Conservation (phyloP, 371 early-diverging fungal genomes). For the Syncephalastrum racemosum region DNA sequence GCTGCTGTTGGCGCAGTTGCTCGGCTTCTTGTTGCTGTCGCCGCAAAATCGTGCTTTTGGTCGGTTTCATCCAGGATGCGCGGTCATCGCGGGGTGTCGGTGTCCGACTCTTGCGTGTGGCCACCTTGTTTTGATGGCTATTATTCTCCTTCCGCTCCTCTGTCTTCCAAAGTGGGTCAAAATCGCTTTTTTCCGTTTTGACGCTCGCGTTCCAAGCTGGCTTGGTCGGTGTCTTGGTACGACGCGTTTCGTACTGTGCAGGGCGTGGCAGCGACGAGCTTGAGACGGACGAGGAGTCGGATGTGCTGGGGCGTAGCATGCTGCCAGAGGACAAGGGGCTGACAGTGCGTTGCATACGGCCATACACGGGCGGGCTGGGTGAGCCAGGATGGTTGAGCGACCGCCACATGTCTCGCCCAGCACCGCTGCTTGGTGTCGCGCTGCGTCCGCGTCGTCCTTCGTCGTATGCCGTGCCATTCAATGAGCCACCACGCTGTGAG, state of each 20-base stretch:
- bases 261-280: constrained; percentile 5
- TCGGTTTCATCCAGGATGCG: constrained; percentile 31
- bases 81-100: constrained; percentile 8
- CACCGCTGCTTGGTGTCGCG: constrained; percentile 23
- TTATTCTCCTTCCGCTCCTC: not conserved
- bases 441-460: constrained; percentile 19
- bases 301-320: constrained; percentile 19
- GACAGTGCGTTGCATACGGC: constrained; percentile 12
- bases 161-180: constrained; percentile 13
- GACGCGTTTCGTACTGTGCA: not conserved
- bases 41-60: constrained; percentile 27
- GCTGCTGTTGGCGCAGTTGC: constrained; percentile 9
- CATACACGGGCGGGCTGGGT: constrained; percentile 9
- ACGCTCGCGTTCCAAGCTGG: constrained; percentile 5
- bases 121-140: not conserved
- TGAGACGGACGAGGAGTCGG: constrained; percentile 17
- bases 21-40: constrained; percentile 11
- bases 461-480: constrained; percentile 6
- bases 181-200: constrained; percentile 1
- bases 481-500: constrained; percentile 15
- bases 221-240: constrained; percentile 11
- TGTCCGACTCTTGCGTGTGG: constrained; percentile 9
- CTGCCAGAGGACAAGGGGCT: constrained; percentile 20
- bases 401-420: constrained; percentile 8
- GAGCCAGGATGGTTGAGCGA: constrained; percentile 5